Evolutionary conservation across 495 filamentous ascomycete genomes (phyloP).

Genomic region (Hypomontagnella submonticulosa): DNA sequence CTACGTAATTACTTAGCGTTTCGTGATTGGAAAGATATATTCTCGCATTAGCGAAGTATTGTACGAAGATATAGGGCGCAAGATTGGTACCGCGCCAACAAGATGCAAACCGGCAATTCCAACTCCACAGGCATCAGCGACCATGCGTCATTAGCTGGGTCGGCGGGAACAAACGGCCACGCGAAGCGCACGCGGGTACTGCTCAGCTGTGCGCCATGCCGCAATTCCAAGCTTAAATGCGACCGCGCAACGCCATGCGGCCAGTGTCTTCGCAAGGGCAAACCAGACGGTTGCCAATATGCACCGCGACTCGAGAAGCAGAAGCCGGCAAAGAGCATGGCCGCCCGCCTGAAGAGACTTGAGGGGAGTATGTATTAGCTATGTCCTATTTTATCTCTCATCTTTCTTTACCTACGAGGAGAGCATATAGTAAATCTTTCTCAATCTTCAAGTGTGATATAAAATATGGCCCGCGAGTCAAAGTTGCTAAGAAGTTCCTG

Average conservation of each 20-base stretch:
- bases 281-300: slow-evolving; percentile 56
- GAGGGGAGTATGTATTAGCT: slow-evolving; percentile 52
- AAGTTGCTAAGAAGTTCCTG: slow-evolving; percentile 14
- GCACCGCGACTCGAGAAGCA: slow-evolving; percentile 54
- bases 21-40: too few relatives aligned
- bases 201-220: slow-evolving; percentile 55
- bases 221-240: slow-evolving; percentile 58
- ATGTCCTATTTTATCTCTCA: neutral
- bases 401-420: neutral
- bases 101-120: slow-evolving; percentile 21
- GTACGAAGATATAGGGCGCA: neutral
- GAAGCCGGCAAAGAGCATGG: slow-evolving; percentile 56
- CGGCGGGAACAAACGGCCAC: slow-evolving; percentile 14
- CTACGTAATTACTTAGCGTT: too few relatives aligned
- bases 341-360: slow-evolving; percentile 62
- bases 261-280: slow-evolving; percentile 60
- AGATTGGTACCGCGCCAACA: too few relatives aligned
- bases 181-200: slow-evolving; percentile 54
- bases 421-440: neutral
- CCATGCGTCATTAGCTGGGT: neutral
- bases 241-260: slow-evolving; percentile 48
- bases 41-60: neutral
- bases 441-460: neutral
- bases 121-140: slow-evolving; percentile 1
- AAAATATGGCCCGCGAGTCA: neutral